A percentile compares a stretch with the other conserved stretches of the same genome.
phyloP scores from a whole-genome alignment of 768 basidiomycete genomes.

The Lentinula lateritia region DNA sequence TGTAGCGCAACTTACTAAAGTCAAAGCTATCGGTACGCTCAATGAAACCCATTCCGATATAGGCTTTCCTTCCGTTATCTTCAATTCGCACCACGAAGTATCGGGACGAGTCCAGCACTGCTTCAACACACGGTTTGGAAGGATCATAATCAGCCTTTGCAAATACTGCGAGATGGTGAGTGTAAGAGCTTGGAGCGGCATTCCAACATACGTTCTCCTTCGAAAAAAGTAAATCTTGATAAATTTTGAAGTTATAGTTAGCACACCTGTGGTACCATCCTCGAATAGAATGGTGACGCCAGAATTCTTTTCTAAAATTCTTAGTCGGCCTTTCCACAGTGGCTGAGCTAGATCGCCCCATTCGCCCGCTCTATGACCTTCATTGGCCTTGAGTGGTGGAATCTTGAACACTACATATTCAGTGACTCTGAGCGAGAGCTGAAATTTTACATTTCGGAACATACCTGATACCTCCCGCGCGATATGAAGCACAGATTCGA shows the following conservation, averaged over 20 bases:
- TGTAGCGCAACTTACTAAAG: conserved; percentile 61
- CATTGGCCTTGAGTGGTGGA: conserved; percentile 78
- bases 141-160: conserved; percentile 82
- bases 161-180: conserved; percentile 53
- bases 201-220: conserved; percentile 61
- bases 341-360: conserved; percentile 85
- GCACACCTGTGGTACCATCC: conserved; percentile 69
- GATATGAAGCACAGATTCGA: conserved; percentile 86
- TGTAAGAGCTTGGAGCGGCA: conserved; percentile 9
- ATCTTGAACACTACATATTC: conserved; percentile 75
- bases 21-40: conserved; percentile 89
- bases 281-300: conserved; percentile 74
- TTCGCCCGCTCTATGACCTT: conserved; percentile 87
- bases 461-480: conserved; percentile 87
- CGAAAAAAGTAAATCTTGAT: background rate
- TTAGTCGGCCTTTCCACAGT: conserved; percentile 88
- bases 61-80: conserved; percentile 81
- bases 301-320: conserved; percentile 73
- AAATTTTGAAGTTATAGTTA: conserved; percentile 15
- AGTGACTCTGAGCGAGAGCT: conserved; percentile 9
- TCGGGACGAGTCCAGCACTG: conserved; percentile 91
- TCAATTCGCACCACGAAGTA: conserved; percentile 94
- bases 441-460: conserved; percentile 8
- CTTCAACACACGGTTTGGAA: conserved; percentile 79
- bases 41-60: conserved; percentile 90